Evolutionary conservation across 768 basidiomycete species (phyloP).

Genomic region (Agaricus bisporus): DNA sequence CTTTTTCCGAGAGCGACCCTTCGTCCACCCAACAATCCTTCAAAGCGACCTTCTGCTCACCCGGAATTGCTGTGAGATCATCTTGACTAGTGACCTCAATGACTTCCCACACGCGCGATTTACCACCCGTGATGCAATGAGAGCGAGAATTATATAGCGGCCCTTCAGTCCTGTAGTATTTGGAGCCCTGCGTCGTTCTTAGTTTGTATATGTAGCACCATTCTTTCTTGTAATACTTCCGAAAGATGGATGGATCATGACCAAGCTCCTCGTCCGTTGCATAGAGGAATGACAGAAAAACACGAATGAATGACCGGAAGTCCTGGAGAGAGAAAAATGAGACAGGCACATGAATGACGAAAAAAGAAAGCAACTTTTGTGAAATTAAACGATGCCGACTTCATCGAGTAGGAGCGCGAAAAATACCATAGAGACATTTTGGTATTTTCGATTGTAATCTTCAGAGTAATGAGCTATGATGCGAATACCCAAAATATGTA

Average conservation of each 20-base stretch:
- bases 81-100: slow-evolving; percentile 5
- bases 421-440: slow-evolving; percentile 7
- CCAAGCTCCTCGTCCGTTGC: slow-evolving; percentile 5
- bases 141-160: not conserved
- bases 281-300: slow-evolving; percentile 5
- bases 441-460: slow-evolving; percentile 8
- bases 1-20: slow-evolving; percentile 6
- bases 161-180: not conserved
- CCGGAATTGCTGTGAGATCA: not conserved
- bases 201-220: not conserved
- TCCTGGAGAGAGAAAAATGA: not conserved
- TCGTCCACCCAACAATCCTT: slow-evolving; percentile 18
- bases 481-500: no score
- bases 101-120: slow-evolving; percentile 13
- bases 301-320: not conserved
- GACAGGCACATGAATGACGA: not conserved
- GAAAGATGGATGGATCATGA: slow-evolving; percentile 1
- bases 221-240: not conserved
- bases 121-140: slow-evolving; percentile 10
- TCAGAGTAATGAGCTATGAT: not conserved
- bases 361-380: not conserved
- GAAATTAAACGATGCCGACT: slow-evolving; percentile 1
- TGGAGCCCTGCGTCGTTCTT: not conserved
- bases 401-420: slow-evolving; percentile 7
- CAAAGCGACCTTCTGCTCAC: slow-evolving; percentile 1